Evolutionary conservation across 2,329 filamentous ascomycete species (phyloP), one percentile per base, ranked within the genome.

Genomic region (Aspergillus hiratsukae): DNA sequence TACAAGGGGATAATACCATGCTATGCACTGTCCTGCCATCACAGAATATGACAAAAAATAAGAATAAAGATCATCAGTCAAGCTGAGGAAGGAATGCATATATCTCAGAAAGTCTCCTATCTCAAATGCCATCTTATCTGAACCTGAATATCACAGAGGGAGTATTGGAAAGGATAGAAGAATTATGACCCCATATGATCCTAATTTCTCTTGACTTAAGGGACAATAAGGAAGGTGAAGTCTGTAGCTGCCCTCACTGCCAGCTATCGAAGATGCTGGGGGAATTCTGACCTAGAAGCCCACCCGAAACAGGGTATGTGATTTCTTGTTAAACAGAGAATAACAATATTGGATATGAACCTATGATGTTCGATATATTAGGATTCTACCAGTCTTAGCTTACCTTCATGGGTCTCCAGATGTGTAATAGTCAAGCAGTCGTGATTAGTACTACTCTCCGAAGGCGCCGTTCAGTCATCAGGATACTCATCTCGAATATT

Each of bases 401-500:
- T 37, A 37, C 14, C 31, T 37, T 35, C 31, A 17, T 35, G 31
- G 1, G 2, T 14, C 5, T 37, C 31, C 17, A 37, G 31, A 37
- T 2, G 14, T 17, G 14, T 17, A 37, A 14, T 37, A 27, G 25
- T 7, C 17, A 37, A 37, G 31, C 14, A 37, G 14, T 37, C 14
- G 31, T 7, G 7, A 37, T 37, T 6, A 37, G 14, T 37, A 37
- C 14, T 37, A 5, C 31, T 37, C 31, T 37, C 31, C 31, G 31
- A 37, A 37, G 31, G 31, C 14, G 31, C 14, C 31, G 14, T 37
- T 64, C 59, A 96, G 73, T 95, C 90, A 68, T 96, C 88, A 0
- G 93, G 93, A 72, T 91, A 97, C 67, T 92, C 86, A 64, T 95
- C 90, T 64, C 76, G 75, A 53, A 89, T 79, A 72, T 97, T 97